Evolutionary conservation across 2,329 filamentous ascomycete genomes (phyloP).

Genomic region (Macroventuria anomochaeta): DNA sequence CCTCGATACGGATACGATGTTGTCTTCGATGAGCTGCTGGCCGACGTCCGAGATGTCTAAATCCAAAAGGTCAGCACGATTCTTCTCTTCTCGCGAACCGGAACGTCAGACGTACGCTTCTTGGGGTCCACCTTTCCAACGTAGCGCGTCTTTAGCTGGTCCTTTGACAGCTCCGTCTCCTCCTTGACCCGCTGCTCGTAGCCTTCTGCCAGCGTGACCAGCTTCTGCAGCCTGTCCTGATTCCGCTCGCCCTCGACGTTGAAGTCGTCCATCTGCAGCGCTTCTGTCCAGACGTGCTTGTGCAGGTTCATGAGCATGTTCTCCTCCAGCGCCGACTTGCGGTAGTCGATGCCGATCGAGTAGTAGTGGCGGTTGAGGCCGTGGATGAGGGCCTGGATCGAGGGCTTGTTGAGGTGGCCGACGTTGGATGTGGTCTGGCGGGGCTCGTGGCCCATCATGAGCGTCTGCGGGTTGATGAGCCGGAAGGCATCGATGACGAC

Average conservation of each 20-base stretch:
- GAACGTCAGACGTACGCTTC: constrained; percentile 72
- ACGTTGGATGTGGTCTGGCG: constrained; percentile 97
- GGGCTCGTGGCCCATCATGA: constrained; percentile 98
- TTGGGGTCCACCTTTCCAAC: constrained; percentile 99
- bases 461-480: constrained; percentile 94
- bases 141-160: constrained; percentile 97
- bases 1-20: constrained; percentile 96
- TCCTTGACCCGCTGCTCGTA: constrained; percentile 99
- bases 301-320: constrained; percentile 99
- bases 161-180: constrained; percentile 95
- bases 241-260: constrained; percentile 81
- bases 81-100: too few species aligned
- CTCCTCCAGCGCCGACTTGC: constrained; percentile 96
- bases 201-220: constrained; percentile 89
- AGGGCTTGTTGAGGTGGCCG: constrained; percentile 97
- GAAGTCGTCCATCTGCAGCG: constrained; percentile 96
- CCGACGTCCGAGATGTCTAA: constrained; percentile 94
- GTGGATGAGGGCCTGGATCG: constrained; percentile 98
- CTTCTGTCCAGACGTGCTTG: constrained; percentile 99
- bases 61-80: too few species aligned
- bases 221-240: constrained; percentile 81
- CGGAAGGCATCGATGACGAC: constrained; percentile 99
- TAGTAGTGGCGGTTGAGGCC: constrained; percentile 99
- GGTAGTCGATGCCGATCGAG: constrained; percentile 97
- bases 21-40: constrained; percentile 97